Evolutionary conservation across 2,329 filamentous ascomycete genomes (phyloP), one percentile per base, ranked within the genome.

Genomic region (Beauveria varroae): DNA sequence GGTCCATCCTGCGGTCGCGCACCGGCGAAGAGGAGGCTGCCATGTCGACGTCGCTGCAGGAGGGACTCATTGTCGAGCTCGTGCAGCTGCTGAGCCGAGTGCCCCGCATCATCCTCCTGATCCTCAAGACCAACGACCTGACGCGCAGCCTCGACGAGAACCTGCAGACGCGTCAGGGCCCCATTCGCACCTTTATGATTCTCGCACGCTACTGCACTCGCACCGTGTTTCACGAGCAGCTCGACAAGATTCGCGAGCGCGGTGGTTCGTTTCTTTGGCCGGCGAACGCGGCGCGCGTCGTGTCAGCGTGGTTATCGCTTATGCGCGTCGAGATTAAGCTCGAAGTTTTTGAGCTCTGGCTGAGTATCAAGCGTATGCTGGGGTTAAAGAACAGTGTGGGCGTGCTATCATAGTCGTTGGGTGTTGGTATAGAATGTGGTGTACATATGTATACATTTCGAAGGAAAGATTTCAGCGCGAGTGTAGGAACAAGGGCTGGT

Each of bases 51-150:
- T 90, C 91, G 1, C 78, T 99, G 62, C 89, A 92, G 53, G 91
- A 97, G 60, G 93, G 93, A 10, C 84, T 99, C 72, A 81, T 99
- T 43, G 89, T 90, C 64, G 89, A 97, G 68, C 81, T 99, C 7
- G 91, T 99, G 8, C 87, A 93, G 66, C 79, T 99, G 66, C 84
- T 99, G 5, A 91, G 91, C 53, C 86, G 91, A 68, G 93, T 99
- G 7, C 95, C 95, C 0, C 81, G 92, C 50, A 91, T 99, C 65
- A 96, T 99, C 60, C 81, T 99, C 14, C 80, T 99, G 30, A 98
- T 99, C 66, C 81, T 99, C 64, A 99, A 99, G 78, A 99, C 95
- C 2, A 99, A 99, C 72, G 95, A 99, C 75, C 79, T 99, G 44
- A 99, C 95, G 18, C 86, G 95, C 65, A 95, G 89, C 68, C 82